A percentile compares a stretch with the other conserved stretches of the same genome.
Evolutionary conservation across 306 rosid genomes (phyloP).

Genomic region (Inga laurina): DNA sequence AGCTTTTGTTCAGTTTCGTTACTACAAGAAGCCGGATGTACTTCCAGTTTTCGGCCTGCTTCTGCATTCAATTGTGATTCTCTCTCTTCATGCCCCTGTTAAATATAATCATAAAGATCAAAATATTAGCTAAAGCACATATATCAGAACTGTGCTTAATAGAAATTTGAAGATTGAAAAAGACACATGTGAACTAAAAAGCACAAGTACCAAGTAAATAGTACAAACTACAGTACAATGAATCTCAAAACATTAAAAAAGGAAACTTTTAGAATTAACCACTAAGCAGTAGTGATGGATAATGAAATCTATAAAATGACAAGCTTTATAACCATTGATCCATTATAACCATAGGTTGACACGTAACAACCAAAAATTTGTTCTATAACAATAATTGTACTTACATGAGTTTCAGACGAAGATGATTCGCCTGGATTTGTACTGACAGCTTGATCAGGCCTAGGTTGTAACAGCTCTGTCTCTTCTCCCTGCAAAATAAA

Average conservation of each 20-base stretch:
- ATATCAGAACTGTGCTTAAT: slow-evolving; percentile 17
- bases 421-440: slow-evolving; percentile 45
- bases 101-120: slow-evolving; percentile 28
- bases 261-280: background rate
- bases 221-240: background rate
- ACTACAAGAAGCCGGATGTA: slow-evolving; percentile 48
- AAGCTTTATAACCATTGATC: slow-evolving; percentile 1
- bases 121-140: background rate
- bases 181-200: background rate
- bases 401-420: slow-evolving; percentile 50
- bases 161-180: background rate
- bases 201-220: background rate
- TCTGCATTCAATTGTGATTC: slow-evolving; percentile 49
- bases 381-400: slow-evolving; percentile 10
- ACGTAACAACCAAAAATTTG: slow-evolving; percentile 20
- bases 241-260: slow-evolving; percentile 18
- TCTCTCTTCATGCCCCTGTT: slow-evolving; percentile 52
- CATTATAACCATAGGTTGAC: background rate
- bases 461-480: slow-evolving; percentile 30
- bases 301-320: background rate
- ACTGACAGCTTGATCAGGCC: slow-evolving; percentile 41
- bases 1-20: slow-evolving; percentile 57
- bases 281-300: slow-evolving; percentile 9
- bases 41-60: slow-evolving; percentile 44
- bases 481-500: slow-evolving; percentile 48